Conservation (phyloP, 2,329 filamentous ascomycete genomes). For the Aspergillus spinulosporus region DNA sequence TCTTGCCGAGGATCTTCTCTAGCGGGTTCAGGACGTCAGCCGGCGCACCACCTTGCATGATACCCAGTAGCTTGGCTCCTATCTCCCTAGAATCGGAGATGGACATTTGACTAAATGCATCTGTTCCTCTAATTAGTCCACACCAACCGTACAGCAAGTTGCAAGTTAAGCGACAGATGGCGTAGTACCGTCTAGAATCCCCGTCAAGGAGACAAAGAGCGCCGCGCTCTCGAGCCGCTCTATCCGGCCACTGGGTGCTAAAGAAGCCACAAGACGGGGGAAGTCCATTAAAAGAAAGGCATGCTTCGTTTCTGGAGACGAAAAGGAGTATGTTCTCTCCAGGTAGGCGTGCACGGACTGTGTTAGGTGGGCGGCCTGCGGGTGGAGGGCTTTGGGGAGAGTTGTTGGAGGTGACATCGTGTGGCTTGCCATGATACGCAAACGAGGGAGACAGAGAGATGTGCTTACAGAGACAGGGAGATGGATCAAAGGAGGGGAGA, state of each 20-base stretch:
- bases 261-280: neutral
- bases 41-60: neutral
- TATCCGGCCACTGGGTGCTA: neutral
- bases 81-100: neutral
- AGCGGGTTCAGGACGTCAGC: neutral
- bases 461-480: too few species aligned
- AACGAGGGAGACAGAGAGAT: too few species aligned
- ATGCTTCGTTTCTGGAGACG: neutral
- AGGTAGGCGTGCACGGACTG: neutral
- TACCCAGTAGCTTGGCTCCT: neutral
- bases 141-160: too few species aligned
- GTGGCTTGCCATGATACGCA: neutral
- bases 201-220: neutral
- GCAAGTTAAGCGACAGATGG: too few species aligned
- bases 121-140: neutral
- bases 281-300: neutral
- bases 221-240: neutral
- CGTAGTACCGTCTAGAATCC: neutral
- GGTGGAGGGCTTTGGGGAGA: neutral
- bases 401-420: neutral
- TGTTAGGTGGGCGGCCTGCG: neutral
- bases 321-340: neutral
- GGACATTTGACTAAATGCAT: constrained; percentile 6
- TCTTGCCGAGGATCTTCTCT: neutral
- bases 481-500: neutral